Evolutionary conservation across 1,284 basidiomycete species (phyloP).

Genomic region (Sporisorium scitamineum): DNA sequence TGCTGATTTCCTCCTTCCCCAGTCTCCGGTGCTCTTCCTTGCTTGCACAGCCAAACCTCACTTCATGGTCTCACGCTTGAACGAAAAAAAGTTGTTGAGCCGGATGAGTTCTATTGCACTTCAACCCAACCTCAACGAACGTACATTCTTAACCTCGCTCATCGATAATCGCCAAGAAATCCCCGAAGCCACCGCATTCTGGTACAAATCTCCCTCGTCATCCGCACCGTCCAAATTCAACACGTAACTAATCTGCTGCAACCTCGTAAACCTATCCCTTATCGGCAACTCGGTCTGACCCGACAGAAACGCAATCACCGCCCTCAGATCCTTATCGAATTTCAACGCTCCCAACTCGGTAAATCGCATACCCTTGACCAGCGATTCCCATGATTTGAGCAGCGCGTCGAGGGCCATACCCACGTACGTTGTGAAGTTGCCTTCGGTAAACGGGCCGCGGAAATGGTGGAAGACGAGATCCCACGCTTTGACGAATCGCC

Average conservation of each 20-base stretch:
- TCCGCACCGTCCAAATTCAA: conserved; percentile 90
- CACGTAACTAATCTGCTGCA: conserved; percentile 93
- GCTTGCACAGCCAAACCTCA: not conserved
- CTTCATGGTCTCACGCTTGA: too few relatives aligned
- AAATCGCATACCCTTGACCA: conserved; percentile 82
- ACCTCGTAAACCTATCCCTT: conserved; percentile 87
- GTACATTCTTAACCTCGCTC: conserved; percentile 54
- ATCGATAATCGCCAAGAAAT: conserved; percentile 62
- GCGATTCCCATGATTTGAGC: conserved; percentile 92
- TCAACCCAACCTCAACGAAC: conserved; percentile 25
- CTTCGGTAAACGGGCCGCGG: conserved; percentile 85
- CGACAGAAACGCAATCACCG: conserved; percentile 83
- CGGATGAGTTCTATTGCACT: not conserved
- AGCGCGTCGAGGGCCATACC: conserved; percentile 85
- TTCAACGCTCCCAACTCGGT: conserved; percentile 97
- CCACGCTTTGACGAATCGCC: conserved; percentile 87
- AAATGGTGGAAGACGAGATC: conserved; percentile 76
- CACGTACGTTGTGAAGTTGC: conserved; percentile 88
- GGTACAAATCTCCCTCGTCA: conserved; percentile 75
- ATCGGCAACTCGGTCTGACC: conserved; percentile 84
- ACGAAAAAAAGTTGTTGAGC: too few relatives aligned
- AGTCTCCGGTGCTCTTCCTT: not conserved
- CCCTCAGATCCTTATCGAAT: conserved; percentile 91
- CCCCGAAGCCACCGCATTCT: conserved; percentile 50
- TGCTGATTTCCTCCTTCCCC: not conserved